These are phyloP conservation scores for Exserohilum turcica DNA, from an alignment of 2,329 filamentous ascomycete genomes.

Conservation along the genomic window DNA sequence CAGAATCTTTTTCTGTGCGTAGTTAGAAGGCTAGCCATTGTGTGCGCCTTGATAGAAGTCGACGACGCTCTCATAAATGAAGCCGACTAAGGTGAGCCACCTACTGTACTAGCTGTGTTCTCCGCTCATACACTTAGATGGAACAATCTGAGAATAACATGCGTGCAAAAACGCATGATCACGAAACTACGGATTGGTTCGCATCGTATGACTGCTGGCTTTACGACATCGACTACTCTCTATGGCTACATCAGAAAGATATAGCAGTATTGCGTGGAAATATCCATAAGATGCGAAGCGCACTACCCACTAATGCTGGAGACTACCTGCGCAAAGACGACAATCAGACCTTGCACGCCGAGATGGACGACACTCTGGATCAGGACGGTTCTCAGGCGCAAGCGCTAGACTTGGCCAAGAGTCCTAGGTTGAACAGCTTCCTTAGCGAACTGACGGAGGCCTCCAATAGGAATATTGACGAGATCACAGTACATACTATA, in stretches of 20 bases:
- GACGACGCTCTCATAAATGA: background rate
- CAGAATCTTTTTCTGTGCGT: background rate
- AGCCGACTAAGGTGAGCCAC: background rate
- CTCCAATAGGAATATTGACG: background rate
- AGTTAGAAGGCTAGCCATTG: background rate
- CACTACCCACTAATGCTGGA: background rate
- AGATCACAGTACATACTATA: background rate
- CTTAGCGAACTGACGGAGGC: background rate
- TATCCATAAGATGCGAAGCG: background rate
- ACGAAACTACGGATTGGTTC: background rate
- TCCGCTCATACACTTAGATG: background rate
- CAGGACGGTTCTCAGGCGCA: background rate
- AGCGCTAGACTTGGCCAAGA: too few species aligned
- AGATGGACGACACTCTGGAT: background rate
- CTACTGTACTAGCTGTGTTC: background rate
- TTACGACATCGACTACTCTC: background rate
- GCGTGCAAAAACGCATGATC: background rate
- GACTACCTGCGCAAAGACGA: background rate
- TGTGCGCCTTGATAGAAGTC: background rate
- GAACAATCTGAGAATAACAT: background rate
- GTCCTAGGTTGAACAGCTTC: background rate
- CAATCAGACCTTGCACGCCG: background rate
- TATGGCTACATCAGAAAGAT: background rate
- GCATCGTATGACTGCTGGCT: background rate
- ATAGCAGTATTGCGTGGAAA: background rate